Conservation (phyloP, 176 grass and related monocot species). For the Triticum urartu region DNA sequence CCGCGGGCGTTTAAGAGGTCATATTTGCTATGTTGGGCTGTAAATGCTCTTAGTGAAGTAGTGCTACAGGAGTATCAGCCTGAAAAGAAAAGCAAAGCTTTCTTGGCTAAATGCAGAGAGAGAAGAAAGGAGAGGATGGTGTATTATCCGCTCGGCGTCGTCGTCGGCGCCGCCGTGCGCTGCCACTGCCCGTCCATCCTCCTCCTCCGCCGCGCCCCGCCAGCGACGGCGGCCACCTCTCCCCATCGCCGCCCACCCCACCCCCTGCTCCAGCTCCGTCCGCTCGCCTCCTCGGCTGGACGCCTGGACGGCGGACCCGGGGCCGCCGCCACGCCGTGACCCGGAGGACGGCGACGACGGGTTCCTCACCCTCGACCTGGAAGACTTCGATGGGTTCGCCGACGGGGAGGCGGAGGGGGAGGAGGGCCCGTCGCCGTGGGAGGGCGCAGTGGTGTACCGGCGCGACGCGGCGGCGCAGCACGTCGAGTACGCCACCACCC, state of each 20-base stretch:
- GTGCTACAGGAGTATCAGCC: no score
- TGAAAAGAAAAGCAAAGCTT: no score
- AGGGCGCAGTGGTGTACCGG: conserved; percentile 76
- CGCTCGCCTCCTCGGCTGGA: neutral
- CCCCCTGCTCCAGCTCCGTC: neutral
- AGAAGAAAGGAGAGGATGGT: no score
- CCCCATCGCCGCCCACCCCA: neutral
- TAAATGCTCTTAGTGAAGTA: no score
- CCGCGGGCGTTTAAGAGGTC: no score
- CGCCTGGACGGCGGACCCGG: neutral
- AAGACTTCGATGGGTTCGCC: neutral
- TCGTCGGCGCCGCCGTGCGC: neutral
- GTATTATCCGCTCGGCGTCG: no score
- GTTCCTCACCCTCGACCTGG: conserved; percentile 39
- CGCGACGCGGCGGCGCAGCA: conserved; percentile 61
- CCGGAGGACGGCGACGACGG: neutral
- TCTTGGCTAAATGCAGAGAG: no score
- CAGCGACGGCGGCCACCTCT: neutral
- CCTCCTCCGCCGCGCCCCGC: neutral
- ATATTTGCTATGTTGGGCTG: no score
- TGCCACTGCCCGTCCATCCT: neutral
- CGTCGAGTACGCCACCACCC: conserved; percentile 64
- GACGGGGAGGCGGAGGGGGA: neutral
- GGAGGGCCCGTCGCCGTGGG: conserved; percentile 39
- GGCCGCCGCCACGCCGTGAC: neutral